phyloP scores from a whole-genome alignment of 768 basidiomycete genomes.

The Cyathus striatus region DNA sequence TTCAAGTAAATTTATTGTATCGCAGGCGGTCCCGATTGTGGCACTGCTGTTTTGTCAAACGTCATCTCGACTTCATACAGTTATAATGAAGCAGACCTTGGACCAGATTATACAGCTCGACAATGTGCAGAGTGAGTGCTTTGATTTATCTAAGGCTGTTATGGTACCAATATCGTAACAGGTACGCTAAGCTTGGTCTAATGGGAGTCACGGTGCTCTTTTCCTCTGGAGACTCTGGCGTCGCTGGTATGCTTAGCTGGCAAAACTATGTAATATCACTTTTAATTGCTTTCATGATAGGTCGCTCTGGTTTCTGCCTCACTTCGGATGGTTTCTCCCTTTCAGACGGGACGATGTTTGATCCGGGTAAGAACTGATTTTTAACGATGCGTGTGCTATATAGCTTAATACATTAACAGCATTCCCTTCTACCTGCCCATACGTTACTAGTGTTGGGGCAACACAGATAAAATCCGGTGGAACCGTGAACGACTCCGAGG shows the following conservation, averaged over 20 bases:
- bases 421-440: slow-evolving; percentile 39
- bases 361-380: slow-evolving; percentile 12
- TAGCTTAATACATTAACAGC: slow-evolving; percentile 10
- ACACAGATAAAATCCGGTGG: slow-evolving; percentile 32
- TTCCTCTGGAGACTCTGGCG: slow-evolving; percentile 57
- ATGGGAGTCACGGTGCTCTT: slow-evolving; percentile 55
- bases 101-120: slow-evolving; percentile 26
- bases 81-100: slow-evolving; percentile 35
- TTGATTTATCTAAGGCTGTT: too few species aligned
- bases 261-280: background rate
- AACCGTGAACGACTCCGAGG: slow-evolving; percentile 23
- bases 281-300: background rate
- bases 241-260: slow-evolving; percentile 22
- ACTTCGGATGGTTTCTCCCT: slow-evolving; percentile 36
- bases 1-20: background rate
- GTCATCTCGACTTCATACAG: slow-evolving; percentile 39
- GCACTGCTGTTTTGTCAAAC: slow-evolving; percentile 29
- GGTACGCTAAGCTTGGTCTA: slow-evolving; percentile 46
- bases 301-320: slow-evolving; percentile 21
- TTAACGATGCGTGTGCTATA: too few species aligned
- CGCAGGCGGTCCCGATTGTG: slow-evolving; percentile 26
- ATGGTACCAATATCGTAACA: slow-evolving; percentile 1
- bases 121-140: slow-evolving; percentile 34
- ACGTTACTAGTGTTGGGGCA: slow-evolving; percentile 41
- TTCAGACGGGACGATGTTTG: slow-evolving; percentile 31